Conservation (phyloP, 2,329 filamentous ascomycete genomes). For the Rachicladosporium sp. region DNA sequence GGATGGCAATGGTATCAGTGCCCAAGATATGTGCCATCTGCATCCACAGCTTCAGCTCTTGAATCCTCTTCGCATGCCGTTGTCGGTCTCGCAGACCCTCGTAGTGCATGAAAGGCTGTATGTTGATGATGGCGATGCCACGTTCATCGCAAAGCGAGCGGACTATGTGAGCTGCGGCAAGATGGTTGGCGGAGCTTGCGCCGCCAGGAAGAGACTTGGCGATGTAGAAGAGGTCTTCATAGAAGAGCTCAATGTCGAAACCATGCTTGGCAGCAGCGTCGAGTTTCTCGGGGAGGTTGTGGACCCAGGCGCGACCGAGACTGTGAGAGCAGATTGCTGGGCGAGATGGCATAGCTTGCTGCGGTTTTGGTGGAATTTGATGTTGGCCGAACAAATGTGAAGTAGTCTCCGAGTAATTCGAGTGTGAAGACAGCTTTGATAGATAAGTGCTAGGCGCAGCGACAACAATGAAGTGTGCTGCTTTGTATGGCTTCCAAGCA, state of each 20-base stretch:
- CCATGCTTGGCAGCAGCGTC: conserved; percentile 53
- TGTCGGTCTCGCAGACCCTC: conserved; percentile 57
- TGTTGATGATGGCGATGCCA: conserved; percentile 48
- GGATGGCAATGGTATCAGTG: conserved; percentile 64
- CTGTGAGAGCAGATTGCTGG: conserved; percentile 67
- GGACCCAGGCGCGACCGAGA: conserved; percentile 59
- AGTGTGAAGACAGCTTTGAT: too few species aligned
- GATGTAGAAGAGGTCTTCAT: conserved; percentile 59
- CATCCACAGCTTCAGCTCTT: conserved; percentile 59
- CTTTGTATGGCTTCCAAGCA: too few species aligned
- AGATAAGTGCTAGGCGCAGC: too few species aligned
- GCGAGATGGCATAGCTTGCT: conserved; percentile 44
- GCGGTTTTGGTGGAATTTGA: too few species aligned
- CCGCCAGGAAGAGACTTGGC: conserved; percentile 36
- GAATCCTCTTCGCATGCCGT: conserved; percentile 44
- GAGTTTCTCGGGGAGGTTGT: conserved; percentile 55
- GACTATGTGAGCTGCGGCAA: conserved; percentile 48
- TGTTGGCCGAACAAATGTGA: neutral
- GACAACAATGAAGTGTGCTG: too few species aligned
- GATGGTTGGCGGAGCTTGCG: conserved; percentile 32
- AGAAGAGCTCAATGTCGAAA: conserved; percentile 66
- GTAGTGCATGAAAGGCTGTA: conserved; percentile 69
- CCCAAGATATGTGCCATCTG: conserved; percentile 48
- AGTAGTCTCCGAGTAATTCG: too few species aligned
- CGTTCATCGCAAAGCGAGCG: conserved; percentile 44